Evolutionary conservation across 75 land plant species (phyloP).

Genomic region (Cupressus sempervirens): DNA sequence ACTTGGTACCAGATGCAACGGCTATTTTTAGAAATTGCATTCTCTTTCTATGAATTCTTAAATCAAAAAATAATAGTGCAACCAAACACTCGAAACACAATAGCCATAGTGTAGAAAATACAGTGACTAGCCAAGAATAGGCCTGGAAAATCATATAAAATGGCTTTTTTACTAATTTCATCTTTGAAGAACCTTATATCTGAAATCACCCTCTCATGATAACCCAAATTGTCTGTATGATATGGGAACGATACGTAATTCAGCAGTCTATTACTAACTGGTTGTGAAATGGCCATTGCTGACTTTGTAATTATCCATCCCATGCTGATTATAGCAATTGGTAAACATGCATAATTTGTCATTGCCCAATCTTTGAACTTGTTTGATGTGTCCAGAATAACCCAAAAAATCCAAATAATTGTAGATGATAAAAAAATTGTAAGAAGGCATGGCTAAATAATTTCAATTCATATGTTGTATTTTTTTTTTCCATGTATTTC

Average conservation of each 20-base stretch:
- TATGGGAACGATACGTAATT: neutral
- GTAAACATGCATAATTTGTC: neutral
- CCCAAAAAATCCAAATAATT: neutral
- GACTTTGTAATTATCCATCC: neutral
- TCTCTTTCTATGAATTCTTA: rapidly evolving
- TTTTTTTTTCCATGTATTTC: neutral
- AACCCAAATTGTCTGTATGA: neutral
- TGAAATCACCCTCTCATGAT: neutral
- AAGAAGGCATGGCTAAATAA: neutral
- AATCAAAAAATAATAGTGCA: no score
- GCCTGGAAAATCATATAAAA: no score
- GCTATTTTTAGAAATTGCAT: no score
- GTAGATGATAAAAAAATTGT: neutral
- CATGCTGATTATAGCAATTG: neutral
- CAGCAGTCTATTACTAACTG: neutral
- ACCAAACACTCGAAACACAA: no score
- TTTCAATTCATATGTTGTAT: neutral
- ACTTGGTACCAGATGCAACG: neutral
- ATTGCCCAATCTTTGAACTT: neutral
- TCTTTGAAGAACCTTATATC: neutral
- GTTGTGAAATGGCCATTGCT: neutral
- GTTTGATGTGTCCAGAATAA: neutral
- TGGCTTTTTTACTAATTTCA: neutral
- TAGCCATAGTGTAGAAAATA: neutral
- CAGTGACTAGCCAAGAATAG: neutral